These are phyloP conservation scores for Metschnikowia aberdeeniae DNA, from an alignment of 805 yeast genomes.

Conservation along the genomic window DNA sequence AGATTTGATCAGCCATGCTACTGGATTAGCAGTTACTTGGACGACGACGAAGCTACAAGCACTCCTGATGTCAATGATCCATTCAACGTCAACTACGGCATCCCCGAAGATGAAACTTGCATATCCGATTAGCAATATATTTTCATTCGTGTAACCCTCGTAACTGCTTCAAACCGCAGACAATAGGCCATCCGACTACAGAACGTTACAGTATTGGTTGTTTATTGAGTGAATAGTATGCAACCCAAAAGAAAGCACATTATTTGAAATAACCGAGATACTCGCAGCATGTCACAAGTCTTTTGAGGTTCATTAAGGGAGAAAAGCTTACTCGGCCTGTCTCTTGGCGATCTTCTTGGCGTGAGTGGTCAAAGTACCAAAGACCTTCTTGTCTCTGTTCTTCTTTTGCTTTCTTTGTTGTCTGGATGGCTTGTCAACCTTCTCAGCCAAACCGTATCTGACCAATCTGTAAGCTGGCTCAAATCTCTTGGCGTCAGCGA, in stretches of 20 bases:
- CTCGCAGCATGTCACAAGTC: slow-evolving; percentile 15
- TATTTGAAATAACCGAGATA: slow-evolving; percentile 17
- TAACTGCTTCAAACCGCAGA: neutral
- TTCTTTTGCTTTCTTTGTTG: slow-evolving; percentile 99
- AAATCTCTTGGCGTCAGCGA: slow-evolving; percentile 95
- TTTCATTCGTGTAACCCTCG: neutral
- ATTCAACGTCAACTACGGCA: slow-evolving; percentile 11
- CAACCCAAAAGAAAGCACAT: slow-evolving; percentile 21
- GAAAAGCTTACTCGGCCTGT: slow-evolving; percentile 65
- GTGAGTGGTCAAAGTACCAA: slow-evolving; percentile 95
- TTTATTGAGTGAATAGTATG: slow-evolving; percentile 22
- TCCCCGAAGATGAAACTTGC: slow-evolving; percentile 12
- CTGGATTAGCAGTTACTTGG: slow-evolving; percentile 14
- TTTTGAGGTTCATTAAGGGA: slow-evolving; percentile 17
- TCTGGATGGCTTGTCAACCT: slow-evolving; percentile 97
- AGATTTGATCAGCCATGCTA: slow-evolving; percentile 3
- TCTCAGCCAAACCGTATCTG: slow-evolving; percentile 95
- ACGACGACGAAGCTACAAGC: slow-evolving; percentile 6
- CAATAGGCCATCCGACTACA: neutral
- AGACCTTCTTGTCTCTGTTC: slow-evolving; percentile 99
- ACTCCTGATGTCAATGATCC: slow-evolving; percentile 10
- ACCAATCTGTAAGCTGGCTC: slow-evolving; percentile 99
- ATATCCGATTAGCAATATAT: slow-evolving; percentile 13
- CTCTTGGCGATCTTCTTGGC: slow-evolving; percentile 91
- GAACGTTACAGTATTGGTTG: slow-evolving; percentile 15